phyloP scores from a whole-genome alignment of 805 yeast genomes.

The Brettanomyces sp. region DNA sequence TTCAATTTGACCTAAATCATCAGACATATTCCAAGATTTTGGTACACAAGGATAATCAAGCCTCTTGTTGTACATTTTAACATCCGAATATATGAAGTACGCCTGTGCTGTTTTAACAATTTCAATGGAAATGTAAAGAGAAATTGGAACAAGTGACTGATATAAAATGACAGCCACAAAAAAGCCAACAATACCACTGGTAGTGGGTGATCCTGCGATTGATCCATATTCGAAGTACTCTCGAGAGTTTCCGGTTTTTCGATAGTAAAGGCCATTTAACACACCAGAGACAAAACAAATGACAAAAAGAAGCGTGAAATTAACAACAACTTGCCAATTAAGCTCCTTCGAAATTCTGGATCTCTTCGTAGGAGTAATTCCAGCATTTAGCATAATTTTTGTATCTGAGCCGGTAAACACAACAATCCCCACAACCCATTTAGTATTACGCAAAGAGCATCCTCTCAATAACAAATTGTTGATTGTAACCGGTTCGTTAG shows the following conservation, averaged over 20 bases:
- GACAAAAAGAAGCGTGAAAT: constrained; percentile 54
- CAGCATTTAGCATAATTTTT: constrained; percentile 74
- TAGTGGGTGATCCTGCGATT: constrained; percentile 53
- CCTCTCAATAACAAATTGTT: constrained; percentile 69
- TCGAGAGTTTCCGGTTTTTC: constrained; percentile 38
- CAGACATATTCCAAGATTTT: constrained; percentile 77
- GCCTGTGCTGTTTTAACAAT: constrained; percentile 79
- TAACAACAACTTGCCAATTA: constrained; percentile 59
- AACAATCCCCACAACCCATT: constrained; percentile 75
- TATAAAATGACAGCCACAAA: constrained; percentile 70
- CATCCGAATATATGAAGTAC: constrained; percentile 68
- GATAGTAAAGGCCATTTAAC: constrained; percentile 60
- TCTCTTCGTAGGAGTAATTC: constrained; percentile 68
- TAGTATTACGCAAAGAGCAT: constrained; percentile 68
- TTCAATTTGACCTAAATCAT: constrained; percentile 80
- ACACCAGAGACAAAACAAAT: constrained; percentile 64
- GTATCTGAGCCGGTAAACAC: constrained; percentile 72
- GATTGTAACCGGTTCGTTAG: constrained; percentile 58
- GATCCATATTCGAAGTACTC: constrained; percentile 63
- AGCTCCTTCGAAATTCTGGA: constrained; percentile 68
- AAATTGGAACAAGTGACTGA: constrained; percentile 76
- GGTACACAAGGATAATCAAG: constrained; percentile 79
- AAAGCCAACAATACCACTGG: constrained; percentile 62
- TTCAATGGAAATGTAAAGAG: constrained; percentile 73
- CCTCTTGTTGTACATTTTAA: constrained; percentile 55